Base-by-base conservation (phyloP, 257 asterid species). In the Solanum piurae region DNA sequence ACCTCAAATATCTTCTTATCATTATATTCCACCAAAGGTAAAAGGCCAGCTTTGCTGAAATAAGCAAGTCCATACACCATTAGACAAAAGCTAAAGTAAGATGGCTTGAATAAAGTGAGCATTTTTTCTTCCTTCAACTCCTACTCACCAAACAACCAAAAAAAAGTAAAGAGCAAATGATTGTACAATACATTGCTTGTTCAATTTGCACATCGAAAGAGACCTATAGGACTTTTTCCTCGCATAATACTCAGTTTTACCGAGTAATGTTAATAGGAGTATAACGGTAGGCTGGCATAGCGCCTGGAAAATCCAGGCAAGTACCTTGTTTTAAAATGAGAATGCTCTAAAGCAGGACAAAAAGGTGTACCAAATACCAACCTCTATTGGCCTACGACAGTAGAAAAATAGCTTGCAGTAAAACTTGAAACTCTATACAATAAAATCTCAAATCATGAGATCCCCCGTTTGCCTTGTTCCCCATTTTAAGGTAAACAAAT, bases 1-100 rank as follows among this genome's bases (percentile, higher is more conserved):
- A 92, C 96, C 90, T 95, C 99, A 90, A 95, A 95, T 73, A 94
- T 90, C 89, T 94, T 97, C 93, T 95, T 95, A 84, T 96, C 98
- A 83, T 91, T 93, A 92, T 94, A 95, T 90, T 97, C 98, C 44
- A 94, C 99, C 92, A 95, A 83, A 14, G 90, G 91, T 33, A 92
- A 85, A 86, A 95, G 97, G 75, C 98, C 98, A 90, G 92, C 98
- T 88, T 94, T 94, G 62, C 98, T 95, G 97, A 86, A 86, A 93
- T 23, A 87, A 62, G 82, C 74, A 85, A 85, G 42, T 85, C 27
- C 82, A 85, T 60, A 85, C 27, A 64, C 79, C 66, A 82, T 82
- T 49, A 82, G 68, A 31, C 20, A 80, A 46, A 55, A 82, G 86
- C 69, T 49, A 9, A 9, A 82, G 86, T 29, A 31, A 82, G 44